Evolutionary conservation across 176 grass and related monocot genomes (phyloP), one percentile per base, ranked within the genome.

Genomic region (Eleusine indica): DNA sequence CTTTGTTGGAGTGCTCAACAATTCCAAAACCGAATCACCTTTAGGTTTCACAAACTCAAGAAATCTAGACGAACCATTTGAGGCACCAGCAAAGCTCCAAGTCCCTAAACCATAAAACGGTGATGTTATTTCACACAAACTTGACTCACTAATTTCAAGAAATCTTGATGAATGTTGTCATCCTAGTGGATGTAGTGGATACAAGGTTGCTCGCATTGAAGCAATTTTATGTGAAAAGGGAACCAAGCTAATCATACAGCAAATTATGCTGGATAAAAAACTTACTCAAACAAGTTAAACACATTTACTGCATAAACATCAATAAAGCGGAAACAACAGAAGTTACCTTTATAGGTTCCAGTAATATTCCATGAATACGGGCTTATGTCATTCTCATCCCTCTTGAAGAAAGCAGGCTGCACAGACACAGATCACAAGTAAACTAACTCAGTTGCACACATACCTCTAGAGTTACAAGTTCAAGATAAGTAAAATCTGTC

Each of bases 341-440:
- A 9, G 19, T 71, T 79, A 96, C 94, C 94, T 96, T 86, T 96
- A 82, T 96, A 96, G 16, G 85, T 96, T 87, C 94, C 94, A 47
- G 94, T 93, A 85, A 96, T 96, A 80, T 96, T 96, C 94, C 94
- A 96, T 60, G 91, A 96, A 91, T 96, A 93, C 0, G 91, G 91
- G 57, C 87, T 93, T 63, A 91, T 71, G 60, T 96, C 94, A 57
- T 84, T 90, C 49, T 96, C 94, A 57, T 93, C 94, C 79, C 88
- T 89, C 88, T 96, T 96, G 76, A 91, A 86, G 75, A 96, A 92
- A 11, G 87, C 79, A 67, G 90, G 87, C 93, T 94, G 87, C 38
- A 86, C 29, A 81, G 80, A 82, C 32, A 70, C 19, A 37, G 53
- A 49, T 71, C 40, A 83, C 22, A 46, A 84, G 57, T 16, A 89